Conservation (phyloP, 2,329 filamentous ascomycete species). For the Calonectria pteridis region DNA sequence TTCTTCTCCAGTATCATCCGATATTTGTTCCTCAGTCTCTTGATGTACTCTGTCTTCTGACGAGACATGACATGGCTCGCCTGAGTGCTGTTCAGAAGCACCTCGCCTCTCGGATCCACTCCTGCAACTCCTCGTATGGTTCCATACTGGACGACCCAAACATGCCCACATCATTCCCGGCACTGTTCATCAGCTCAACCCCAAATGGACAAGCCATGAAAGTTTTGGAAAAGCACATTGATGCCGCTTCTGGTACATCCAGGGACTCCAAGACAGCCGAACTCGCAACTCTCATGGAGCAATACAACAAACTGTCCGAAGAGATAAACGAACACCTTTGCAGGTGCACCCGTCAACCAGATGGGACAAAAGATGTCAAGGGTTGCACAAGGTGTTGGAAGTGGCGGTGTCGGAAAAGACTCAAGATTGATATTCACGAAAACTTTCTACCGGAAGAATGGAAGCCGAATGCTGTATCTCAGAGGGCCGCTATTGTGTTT, state of each 20-base stretch:
- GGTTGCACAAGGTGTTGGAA: slow-evolving; percentile 53
- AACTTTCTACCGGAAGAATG: slow-evolving; percentile 52
- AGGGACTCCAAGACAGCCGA: slow-evolving; percentile 5
- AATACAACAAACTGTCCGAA: slow-evolving; percentile 36
- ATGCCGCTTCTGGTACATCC: neutral
- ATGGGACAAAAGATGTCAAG: neutral
- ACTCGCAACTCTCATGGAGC: neutral
- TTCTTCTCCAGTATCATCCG: slow-evolving; percentile 65
- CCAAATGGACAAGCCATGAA: neutral
- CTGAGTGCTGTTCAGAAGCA: slow-evolving; percentile 51
- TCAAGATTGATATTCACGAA: slow-evolving; percentile 53
- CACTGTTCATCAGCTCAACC: slow-evolving; percentile 9
- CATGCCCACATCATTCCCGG: neutral
- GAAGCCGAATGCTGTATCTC: slow-evolving; percentile 54
- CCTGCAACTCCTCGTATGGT: slow-evolving; percentile 25
- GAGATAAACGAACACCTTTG: slow-evolving; percentile 24
- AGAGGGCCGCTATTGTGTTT: slow-evolving; percentile 47
- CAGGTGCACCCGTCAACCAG: slow-evolving; percentile 21
- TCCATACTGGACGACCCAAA: slow-evolving; percentile 63
- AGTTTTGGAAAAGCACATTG: neutral
- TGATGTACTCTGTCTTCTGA: slow-evolving; percentile 66
- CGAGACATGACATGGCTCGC: slow-evolving; percentile 60
- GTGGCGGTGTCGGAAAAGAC: slow-evolving; percentile 44
- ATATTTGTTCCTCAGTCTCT: slow-evolving; percentile 63
- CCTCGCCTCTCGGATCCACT: slow-evolving; percentile 32